phyloP scores from a whole-genome alignment of 2,329 filamentous ascomycete genomes.

The Beauveria australis region DNA sequence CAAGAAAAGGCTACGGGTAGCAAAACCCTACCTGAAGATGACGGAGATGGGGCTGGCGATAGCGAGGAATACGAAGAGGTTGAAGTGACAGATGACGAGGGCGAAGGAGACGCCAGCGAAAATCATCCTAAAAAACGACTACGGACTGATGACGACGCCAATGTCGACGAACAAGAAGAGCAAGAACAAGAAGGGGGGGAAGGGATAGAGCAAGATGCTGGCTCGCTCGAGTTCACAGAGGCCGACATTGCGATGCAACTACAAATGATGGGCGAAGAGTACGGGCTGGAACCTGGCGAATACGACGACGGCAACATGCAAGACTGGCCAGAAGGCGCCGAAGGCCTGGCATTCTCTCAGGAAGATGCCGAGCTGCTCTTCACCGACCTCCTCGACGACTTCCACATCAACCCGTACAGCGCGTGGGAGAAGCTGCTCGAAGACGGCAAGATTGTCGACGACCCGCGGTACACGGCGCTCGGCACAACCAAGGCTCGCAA shows the following conservation, averaged over 20 bases:
- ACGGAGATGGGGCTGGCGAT: constrained; percentile 30
- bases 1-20: constrained; percentile 41
- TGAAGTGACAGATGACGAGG: constrained; percentile 47
- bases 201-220: constrained; percentile 42
- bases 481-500: constrained; percentile 72
- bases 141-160: constrained; percentile 44
- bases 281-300: constrained; percentile 68
- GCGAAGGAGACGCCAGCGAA: constrained; percentile 22
- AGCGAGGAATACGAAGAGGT: constrained; percentile 72
- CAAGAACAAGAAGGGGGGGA: constrained; percentile 53
- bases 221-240: constrained; percentile 74
- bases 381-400: constrained; percentile 78
- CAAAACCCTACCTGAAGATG: constrained; percentile 6
- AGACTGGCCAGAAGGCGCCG: constrained; percentile 62
- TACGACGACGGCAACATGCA: constrained; percentile 58
- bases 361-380: constrained; percentile 73
- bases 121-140: constrained; percentile 53
- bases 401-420: constrained; percentile 74
- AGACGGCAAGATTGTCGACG: constrained; percentile 72
- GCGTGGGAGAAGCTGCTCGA: constrained; percentile 88
- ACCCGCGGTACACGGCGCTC: constrained; percentile 78
- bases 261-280: constrained; percentile 80
- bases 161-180: constrained; percentile 38
- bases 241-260: constrained; percentile 92
- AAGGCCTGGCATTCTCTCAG: constrained; percentile 61